Base-by-base conservation (phyloP, 768 basidiomycete species). In the Podaxis pistillaris region DNA sequence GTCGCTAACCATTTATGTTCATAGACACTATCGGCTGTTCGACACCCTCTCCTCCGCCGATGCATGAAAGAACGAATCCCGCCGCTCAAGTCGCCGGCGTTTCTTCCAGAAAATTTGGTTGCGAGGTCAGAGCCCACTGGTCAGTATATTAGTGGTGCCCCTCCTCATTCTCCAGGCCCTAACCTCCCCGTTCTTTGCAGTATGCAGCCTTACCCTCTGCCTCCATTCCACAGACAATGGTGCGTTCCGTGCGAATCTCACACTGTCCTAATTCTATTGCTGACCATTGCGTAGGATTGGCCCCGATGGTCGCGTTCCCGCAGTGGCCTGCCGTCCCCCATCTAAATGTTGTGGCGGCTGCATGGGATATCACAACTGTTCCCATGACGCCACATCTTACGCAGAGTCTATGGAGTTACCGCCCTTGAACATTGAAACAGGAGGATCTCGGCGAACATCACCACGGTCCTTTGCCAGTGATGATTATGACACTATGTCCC, bases 1-100 rank as follows among this genome's bases (percentile, higher is more conserved):
- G 40, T 62, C 30, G 44, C 46, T 62, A 49, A 62, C 54, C 61
- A n/a, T 62, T 56, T 61, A 55, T 61, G 40, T 56, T 26, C 47
- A 19, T 56, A 62, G 61, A 36, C 37, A 56, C 36, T 30, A 24
- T 30, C 33, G 33, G 41, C 56, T 46, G 47, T 49, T 56, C 55
- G 53, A 47, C 60, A 61, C 44, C 17, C 46, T 49, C 33, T 50
- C 54, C 54, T 38, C 61, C 44, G 44, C 60, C 60, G 53, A 62
- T 56, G 47, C 54, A 50, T 50, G 58, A 55, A 46, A n/a, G 52
- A 41, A 46, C 60, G 9, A 55, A n/a, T 22, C 13, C 19, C 53
- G 40, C 53, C 44, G 47, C 36, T 47, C 19, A 54, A 33, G 19
- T 55, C 41, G 19, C 40, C 9, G 26, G 38, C 51, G 37, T 41